Percentiles rank a stretch among this genome's conserved stretches.
Conservation (phyloP, 345 rosid species). For the Moricandia arvensis region DNA sequence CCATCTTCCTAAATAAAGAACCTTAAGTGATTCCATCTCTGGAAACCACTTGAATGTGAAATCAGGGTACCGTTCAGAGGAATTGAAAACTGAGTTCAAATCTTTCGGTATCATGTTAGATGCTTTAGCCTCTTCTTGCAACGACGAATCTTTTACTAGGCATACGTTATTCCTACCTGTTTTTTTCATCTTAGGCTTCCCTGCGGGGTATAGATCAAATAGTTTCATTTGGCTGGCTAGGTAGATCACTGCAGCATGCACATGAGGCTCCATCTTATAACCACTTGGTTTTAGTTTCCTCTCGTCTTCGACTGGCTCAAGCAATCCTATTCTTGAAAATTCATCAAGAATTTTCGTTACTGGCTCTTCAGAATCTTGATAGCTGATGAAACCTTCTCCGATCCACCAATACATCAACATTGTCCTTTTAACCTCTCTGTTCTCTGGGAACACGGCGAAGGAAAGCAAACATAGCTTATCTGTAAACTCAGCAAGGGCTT, state of each 20-base stretch:
- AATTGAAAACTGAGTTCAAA: constrained; percentile 43
- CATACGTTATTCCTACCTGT: constrained; percentile 29
- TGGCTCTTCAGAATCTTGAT: not conserved
- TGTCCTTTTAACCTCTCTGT: constrained; percentile 44
- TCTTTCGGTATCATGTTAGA: not conserved
- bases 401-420: constrained; percentile 56
- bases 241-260: constrained; percentile 41
- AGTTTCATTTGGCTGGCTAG: constrained; percentile 17
- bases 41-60: constrained; percentile 40
- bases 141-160: constrained; percentile 35
- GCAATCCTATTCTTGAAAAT: constrained; percentile 27
- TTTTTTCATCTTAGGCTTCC: constrained; percentile 20
- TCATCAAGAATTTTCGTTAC: constrained; percentile 28
- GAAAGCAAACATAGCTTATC: constrained; percentile 39
- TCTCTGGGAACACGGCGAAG: constrained; percentile 51
- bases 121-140: not conserved
- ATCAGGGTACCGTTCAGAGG: constrained; percentile 46
- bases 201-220: constrained; percentile 10
- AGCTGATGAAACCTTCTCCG: constrained; percentile 43
- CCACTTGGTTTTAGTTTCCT: constrained; percentile 14
- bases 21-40: constrained; percentile 28
- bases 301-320: constrained; percentile 40
- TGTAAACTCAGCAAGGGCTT: constrained; percentile 19
- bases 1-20: constrained; percentile 54
- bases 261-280: constrained; percentile 45